Base-by-base conservation (phyloP, 495 filamentous ascomycete genomes). In the Aspergillus bertholletiae region DNA sequence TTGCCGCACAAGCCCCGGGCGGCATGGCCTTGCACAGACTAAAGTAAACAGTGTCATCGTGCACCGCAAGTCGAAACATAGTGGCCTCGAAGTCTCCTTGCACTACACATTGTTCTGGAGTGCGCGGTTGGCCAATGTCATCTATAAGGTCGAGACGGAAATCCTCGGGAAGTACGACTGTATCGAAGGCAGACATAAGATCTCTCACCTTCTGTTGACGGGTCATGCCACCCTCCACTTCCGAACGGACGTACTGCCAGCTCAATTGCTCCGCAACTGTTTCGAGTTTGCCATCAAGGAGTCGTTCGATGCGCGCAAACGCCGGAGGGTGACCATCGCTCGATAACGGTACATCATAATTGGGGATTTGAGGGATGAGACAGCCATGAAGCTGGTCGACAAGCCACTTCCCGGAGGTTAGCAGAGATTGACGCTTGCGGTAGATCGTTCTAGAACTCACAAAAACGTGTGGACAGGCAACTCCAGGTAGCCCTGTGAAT, bases 31-130 rank as follows among this genome's bases (percentile, higher is more conserved):
- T 74, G 56, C 74, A 76, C 12, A 82, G 66, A 51, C 69, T 74
- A 24, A 57, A 59, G 54, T 70, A 79, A 47, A 80, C 69, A 18
- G 65, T 61, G 28, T 77, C 68, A 47, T 81, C 75, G 51, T 75
- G 69, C 5, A 80, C 68, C 7, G 77, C 77, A 0, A 81, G 71
- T 7, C 74, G 67, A 61, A 80, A 81, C 40, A 80, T 68, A 1
- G 79, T 82, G 17, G 72, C 72, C 49, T 75, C 73, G n/a, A 80
- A 69, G 48, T 78, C 74, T 2, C 72, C 73, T 51, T 76, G 77
- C 9, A 79, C 71, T 15, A 78, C 71, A 55, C 74, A 73, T 37
- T 76, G 67, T 57, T 78, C 74, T 20, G 71, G 61, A 21, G 70
- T 72, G 9, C 66, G 60, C 5, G 57, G 24, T 18, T 62, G 50